Percentiles rank a stretch among this genome's conserved stretches.
These are phyloP conservation scores for Leucosporidium creatinivorum DNA, from an alignment of 768 basidiomycete species.

Conservation along the genomic window DNA sequence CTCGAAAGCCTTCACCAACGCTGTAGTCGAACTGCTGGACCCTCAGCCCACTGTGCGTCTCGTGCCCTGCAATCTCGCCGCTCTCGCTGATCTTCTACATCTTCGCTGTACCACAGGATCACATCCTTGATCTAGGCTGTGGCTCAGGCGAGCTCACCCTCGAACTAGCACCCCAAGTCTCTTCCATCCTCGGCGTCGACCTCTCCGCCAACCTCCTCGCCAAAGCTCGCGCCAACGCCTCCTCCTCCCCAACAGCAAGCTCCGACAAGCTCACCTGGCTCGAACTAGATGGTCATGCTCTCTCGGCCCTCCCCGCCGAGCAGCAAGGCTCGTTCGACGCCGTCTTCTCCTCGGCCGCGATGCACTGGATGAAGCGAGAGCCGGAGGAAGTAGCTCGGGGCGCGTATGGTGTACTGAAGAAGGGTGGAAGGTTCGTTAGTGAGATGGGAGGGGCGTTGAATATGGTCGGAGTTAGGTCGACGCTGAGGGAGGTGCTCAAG, in stretches of 20 bases:
- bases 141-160: constrained; percentile 72
- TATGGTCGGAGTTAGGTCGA: constrained; percentile 53
- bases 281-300: constrained; percentile 15
- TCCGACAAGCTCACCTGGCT: constrained; percentile 1
- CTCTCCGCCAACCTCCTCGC: constrained; percentile 55
- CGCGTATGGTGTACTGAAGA: constrained; percentile 57
- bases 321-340: constrained; percentile 50
- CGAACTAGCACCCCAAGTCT: constrained; percentile 53
- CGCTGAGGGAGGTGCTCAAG: constrained; percentile 52
- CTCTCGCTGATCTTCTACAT: not conserved
- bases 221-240: constrained; percentile 49
- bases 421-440: constrained; percentile 62
- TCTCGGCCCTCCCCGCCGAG: constrained; percentile 38
- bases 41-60: constrained; percentile 44
- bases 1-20: constrained; percentile 44
- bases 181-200: constrained; percentile 61
- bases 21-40: constrained; percentile 57
- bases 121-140: constrained; percentile 62
- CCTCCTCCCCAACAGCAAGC: no score
- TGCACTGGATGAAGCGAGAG: constrained; percentile 79
- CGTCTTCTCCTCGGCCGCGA: constrained; percentile 68
- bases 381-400: constrained; percentile 60
- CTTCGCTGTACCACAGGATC: constrained; percentile 5
- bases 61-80: not conserved
- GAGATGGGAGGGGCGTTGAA: constrained; percentile 50